Evolutionary conservation across 1,284 basidiomycete genomes (phyloP), one percentile per base, ranked within the genome.

Genomic region (Cutaneotrichosporon cavernicola): DNA sequence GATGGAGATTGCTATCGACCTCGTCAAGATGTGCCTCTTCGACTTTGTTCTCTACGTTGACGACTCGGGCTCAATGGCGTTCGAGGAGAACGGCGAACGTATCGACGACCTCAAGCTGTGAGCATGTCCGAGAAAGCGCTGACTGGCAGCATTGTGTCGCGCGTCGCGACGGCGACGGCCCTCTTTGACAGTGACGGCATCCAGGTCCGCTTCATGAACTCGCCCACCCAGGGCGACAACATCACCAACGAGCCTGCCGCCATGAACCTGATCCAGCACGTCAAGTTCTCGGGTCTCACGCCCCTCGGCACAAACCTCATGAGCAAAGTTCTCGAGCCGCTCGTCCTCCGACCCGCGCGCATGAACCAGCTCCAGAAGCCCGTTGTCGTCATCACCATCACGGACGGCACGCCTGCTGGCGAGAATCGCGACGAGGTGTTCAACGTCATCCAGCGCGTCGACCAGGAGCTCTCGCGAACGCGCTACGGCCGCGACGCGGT

Each of bases 111-210:
- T 82, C 61, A 81, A 82, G 72, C 69, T 81, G 69, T 76, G 56
- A 69, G 73, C 71, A 5, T 14, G 13, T 21, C n/a, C 10, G 30
- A 4, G n/a, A 7, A 14, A 9, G 10, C 51, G 55, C 65, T 62
- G 30, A 64, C 64, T 26, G 22, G 7, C 60, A 77, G 76, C 63
- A 78, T 81, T 62, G 67, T 81, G 57, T 79, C 73, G n/a, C 71
- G 76, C 55, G 81, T 83, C 53, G 79, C 82, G n/a, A 78, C 71
- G 55, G 81, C 80, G 18, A 77, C 80, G 0, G 77, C 78, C 6
- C 70, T 83, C n/a, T 82, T 83, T 69, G 82, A 83, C 71, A 70
- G 75, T 11, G 82, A 83, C 64, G 82, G 82, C 57, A 82, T 83
- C 66, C 74, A 77, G 65, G 77, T 81, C 56, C 71, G 81, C 62